Percentiles rank a stretch among this genome's conserved stretches.
Evolutionary conservation across 345 rosid genomes (phyloP).

Genomic region (Toxicodendron radicans): DNA sequence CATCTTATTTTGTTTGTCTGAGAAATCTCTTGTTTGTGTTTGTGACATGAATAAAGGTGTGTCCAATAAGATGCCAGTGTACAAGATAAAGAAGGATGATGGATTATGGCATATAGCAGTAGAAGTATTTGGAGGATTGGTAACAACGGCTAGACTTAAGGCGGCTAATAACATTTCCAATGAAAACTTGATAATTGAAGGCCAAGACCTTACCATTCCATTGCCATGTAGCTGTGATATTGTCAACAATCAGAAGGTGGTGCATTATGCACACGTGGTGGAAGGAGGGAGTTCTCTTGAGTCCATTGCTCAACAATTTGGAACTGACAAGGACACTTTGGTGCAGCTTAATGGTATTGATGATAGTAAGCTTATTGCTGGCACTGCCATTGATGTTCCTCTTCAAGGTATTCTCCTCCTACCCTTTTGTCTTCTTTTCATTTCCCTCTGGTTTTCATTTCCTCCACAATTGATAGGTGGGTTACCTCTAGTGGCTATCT

Average conservation of each 20-base stretch:
- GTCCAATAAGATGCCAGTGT: conserved; percentile 25
- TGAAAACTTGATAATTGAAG: conserved; percentile 13
- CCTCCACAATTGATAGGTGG: too few species aligned
- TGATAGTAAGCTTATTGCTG: conserved; percentile 24
- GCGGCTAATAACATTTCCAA: conserved; percentile 24
- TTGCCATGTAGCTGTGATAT: conserved; percentile 49
- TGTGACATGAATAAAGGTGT: conserved; percentile 12
- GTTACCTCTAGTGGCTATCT: too few species aligned
- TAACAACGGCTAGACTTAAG: conserved; percentile 22
- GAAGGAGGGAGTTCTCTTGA: conserved; percentile 28
- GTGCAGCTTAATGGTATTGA: conserved; percentile 32
- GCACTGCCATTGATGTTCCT: conserved; percentile 33
- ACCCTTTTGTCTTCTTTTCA: background rate
- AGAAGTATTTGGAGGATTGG: conserved; percentile 26
- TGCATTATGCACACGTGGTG: conserved; percentile 46
- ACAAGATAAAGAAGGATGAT: conserved; percentile 36
- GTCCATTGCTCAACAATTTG: conserved; percentile 33
- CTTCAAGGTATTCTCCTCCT: conserved; percentile 31
- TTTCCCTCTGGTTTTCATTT: background rate
- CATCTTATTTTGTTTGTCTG: too few species aligned
- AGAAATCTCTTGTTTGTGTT: too few species aligned
- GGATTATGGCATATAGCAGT: conserved; percentile 30
- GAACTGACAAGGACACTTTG: conserved; percentile 19
- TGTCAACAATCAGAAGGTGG: conserved; percentile 25
- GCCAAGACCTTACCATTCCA: conserved; percentile 37